These are phyloP conservation scores for Peterozyma toletana DNA, from an alignment of 805 yeast species.

Conservation along the genomic window DNA sequence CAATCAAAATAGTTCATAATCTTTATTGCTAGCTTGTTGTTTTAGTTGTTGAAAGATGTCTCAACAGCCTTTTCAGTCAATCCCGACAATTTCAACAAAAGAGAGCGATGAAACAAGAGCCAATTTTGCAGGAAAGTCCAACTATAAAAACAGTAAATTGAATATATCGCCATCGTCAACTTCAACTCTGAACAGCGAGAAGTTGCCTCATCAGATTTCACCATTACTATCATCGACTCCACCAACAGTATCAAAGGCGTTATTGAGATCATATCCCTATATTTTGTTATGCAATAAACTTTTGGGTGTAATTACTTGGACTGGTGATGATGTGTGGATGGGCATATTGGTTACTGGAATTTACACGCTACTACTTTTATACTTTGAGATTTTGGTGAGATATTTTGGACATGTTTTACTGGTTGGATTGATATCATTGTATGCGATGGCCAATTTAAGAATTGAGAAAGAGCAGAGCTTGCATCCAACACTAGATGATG, in stretches of 20 bases:
- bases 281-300: slow-evolving; percentile 63
- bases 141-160: slow-evolving; percentile 5
- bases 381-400: slow-evolving; percentile 70
- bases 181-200: slow-evolving; percentile 9
- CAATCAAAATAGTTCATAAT: too few relatives aligned
- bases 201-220: slow-evolving; percentile 40
- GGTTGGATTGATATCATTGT: slow-evolving; percentile 53
- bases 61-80: not conserved
- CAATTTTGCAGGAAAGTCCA: slow-evolving; percentile 30
- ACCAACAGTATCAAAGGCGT: slow-evolving; percentile 78
- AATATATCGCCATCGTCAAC: slow-evolving; percentile 2
- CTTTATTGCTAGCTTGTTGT: not conserved
- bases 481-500: slow-evolving; percentile 82
- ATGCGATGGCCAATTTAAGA: slow-evolving; percentile 48
- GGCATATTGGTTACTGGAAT: slow-evolving; percentile 53
- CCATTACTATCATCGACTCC: slow-evolving; percentile 88
- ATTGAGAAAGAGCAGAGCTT: slow-evolving; percentile 52
- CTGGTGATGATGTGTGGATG: slow-evolving; percentile 76
- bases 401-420: slow-evolving; percentile 77
- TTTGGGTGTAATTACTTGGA: slow-evolving; percentile 81
- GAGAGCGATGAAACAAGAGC: slow-evolving; percentile 29
- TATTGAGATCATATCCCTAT: slow-evolving; percentile 81
- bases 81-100: slow-evolving; percentile 13
- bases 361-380: slow-evolving; percentile 55
- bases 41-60: not conserved